phyloP scores from a whole-genome alignment of 2,329 filamentous ascomycete genomes.

The Fusarium anguioides region DNA sequence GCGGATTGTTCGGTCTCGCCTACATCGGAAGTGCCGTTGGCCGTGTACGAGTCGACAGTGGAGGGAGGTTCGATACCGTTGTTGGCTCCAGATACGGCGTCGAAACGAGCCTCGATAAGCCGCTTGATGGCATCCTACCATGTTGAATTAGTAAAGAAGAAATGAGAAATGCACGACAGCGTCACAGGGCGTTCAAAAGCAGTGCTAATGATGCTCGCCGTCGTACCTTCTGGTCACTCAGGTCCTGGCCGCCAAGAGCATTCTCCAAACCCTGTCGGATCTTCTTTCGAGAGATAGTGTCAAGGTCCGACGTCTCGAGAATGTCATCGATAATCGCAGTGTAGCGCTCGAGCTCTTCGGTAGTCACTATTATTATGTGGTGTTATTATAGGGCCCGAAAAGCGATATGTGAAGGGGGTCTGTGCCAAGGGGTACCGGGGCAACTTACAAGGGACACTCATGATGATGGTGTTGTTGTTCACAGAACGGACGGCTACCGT shows the following conservation, averaged over 20 bases:
- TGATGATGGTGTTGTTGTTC: conserved; percentile 26
- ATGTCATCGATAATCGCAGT: conserved; percentile 70
- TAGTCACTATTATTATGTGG: conserved; percentile 55
- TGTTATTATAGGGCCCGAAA: conserved; percentile 7
- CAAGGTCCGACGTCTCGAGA: conserved; percentile 66
- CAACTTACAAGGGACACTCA: conserved; percentile 45
- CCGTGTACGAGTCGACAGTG: conserved; percentile 48
- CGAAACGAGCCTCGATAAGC: conserved; percentile 79
- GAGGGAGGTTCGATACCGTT: conserved; percentile 60
- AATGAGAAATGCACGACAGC: not conserved
- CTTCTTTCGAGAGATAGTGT: conserved; percentile 73
- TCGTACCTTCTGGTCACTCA: conserved; percentile 68
- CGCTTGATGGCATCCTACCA: conserved; percentile 71
- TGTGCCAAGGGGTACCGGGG: conserved; percentile 13
- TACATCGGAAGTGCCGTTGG: conserved; percentile 50
- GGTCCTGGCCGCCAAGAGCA: conserved; percentile 66
- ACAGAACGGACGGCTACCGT: conserved; percentile 1
- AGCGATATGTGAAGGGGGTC: conserved; percentile 1
- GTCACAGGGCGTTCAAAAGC: not conserved
- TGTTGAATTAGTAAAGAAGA: conserved; percentile 5
- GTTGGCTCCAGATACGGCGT: conserved; percentile 68
- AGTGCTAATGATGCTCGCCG: not conserved
- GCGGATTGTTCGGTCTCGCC: conserved; percentile 62
- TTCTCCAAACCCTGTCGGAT: conserved; percentile 67
- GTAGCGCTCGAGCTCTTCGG: conserved; percentile 63